These are phyloP conservation scores for Thelonectria rubi DNA, from an alignment of 2,329 filamentous ascomycete species.

Conservation along the genomic window DNA sequence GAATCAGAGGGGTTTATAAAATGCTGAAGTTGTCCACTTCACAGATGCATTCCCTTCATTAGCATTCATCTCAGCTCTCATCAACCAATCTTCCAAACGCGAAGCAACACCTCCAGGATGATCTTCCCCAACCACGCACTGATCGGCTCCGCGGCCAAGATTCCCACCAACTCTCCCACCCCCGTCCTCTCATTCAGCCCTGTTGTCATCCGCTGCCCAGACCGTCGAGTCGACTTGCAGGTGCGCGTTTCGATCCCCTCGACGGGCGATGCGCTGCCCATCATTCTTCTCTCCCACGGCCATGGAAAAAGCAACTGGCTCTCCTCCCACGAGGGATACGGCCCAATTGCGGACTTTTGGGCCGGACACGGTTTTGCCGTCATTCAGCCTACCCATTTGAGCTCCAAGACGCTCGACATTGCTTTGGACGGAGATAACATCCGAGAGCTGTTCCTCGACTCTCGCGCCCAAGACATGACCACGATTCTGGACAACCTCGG, in stretches of 20 bases:
- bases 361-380: conserved; percentile 43
- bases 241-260: conserved; percentile 36
- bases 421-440: conserved; percentile 15
- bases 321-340: conserved; percentile 39
- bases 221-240: conserved; percentile 36
- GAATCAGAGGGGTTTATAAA: conserved; percentile 25
- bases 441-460: conserved; percentile 33
- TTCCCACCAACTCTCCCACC: conserved; percentile 30
- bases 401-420: conserved; percentile 30
- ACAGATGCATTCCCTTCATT: neutral
- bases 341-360: conserved; percentile 39
- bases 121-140: conserved; percentile 34
- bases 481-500: conserved; percentile 39
- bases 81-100: neutral
- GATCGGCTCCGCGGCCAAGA: conserved; percentile 37
- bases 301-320: conserved; percentile 41
- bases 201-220: conserved; percentile 28
- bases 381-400: conserved; percentile 42
- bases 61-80: neutral
- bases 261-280: conserved; percentile 30
- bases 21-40: neutral
- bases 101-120: conserved; percentile 25
- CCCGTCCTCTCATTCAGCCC: conserved; percentile 39
- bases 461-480: conserved; percentile 35
- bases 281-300: conserved; percentile 42